Percentiles rank a stretch among this genome's conserved stretches.
These are phyloP conservation scores for Globisporangium spiculum DNA, from an alignment of 352 stramenopile species.

Conservation along the genomic window DNA sequence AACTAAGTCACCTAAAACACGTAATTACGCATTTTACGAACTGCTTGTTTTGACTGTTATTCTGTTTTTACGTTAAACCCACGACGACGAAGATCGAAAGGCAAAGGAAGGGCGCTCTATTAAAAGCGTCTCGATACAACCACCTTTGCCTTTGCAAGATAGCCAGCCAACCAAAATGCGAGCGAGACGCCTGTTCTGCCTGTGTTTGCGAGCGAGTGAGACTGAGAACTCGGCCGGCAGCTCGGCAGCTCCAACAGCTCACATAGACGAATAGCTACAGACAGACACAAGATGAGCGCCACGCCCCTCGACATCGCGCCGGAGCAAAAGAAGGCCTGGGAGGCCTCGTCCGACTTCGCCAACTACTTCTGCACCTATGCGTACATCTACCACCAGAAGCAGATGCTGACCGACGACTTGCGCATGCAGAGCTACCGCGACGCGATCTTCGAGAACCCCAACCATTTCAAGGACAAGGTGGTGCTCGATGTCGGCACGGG, in stretches of 20 bases:
- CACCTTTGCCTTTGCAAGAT: background rate
- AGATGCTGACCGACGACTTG: constrained; percentile 99
- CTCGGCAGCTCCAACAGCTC: background rate
- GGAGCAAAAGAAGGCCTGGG: constrained; percentile 82
- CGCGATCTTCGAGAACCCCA: constrained; percentile 97
- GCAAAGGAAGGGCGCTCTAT: background rate
- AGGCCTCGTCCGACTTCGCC: constrained; percentile 84
- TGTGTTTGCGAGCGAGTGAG: background rate
- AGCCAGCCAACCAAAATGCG: constrained; percentile 6
- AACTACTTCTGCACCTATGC: constrained; percentile 91
- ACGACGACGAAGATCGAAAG: background rate
- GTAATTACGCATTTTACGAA: constrained; percentile 13
- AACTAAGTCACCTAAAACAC: background rate
- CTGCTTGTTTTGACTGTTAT: background rate
- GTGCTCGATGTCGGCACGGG: constrained; percentile 99
- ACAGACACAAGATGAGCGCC: constrained; percentile 10
- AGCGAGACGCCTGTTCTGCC: constrained; percentile 3
- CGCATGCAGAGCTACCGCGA: constrained; percentile 99
- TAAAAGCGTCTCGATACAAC: background rate
- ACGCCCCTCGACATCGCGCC: constrained; percentile 52
- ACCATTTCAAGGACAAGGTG: constrained; percentile 98
- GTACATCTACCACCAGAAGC: constrained; percentile 93
- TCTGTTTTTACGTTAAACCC: background rate
- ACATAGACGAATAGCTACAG: background rate
- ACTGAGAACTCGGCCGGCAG: background rate